Conservation (phyloP, 2,329 filamentous ascomycete genomes). For the Gremmenia infestans region DNA sequence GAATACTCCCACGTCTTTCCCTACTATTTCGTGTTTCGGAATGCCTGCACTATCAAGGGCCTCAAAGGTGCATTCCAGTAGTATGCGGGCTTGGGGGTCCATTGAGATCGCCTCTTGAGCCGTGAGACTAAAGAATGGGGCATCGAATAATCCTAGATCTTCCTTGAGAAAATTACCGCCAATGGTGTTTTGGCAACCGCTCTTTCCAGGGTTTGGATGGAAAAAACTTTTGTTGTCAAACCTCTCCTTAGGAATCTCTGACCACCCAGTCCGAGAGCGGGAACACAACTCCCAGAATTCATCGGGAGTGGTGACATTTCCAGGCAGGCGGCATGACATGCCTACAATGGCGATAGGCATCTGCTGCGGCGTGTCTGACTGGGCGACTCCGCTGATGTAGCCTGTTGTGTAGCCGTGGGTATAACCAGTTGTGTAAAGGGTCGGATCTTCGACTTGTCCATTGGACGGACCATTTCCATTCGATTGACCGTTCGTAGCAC, state of each 20-base stretch:
- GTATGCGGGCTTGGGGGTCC: slow-evolving; percentile 72
- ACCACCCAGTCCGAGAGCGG: slow-evolving; percentile 32
- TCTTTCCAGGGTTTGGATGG: slow-evolving; percentile 39
- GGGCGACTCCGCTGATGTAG: slow-evolving; percentile 14
- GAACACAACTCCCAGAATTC: slow-evolving; percentile 35
- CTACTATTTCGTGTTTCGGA: slow-evolving; percentile 14
- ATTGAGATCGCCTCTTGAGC: slow-evolving; percentile 72
- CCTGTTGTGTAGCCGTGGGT: slow-evolving; percentile 24
- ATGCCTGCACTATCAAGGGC: slow-evolving; percentile 38
- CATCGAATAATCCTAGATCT: slow-evolving; percentile 40
- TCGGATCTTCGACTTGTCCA: slow-evolving; percentile 1
- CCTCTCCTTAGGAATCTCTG: slow-evolving; percentile 27
- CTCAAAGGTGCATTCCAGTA: slow-evolving; percentile 70
- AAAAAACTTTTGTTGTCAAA: slow-evolving; percentile 49
- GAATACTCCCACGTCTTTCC: slow-evolving; percentile 21
- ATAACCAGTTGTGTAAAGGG: slow-evolving; percentile 17
- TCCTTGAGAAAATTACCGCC: slow-evolving; percentile 20
- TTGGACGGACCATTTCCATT: slow-evolving; percentile 3
- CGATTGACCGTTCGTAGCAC: background rate
- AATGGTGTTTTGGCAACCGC: slow-evolving; percentile 13
- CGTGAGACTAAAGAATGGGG: slow-evolving; percentile 63
- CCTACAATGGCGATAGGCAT: slow-evolving; percentile 36
- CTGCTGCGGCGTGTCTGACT: slow-evolving; percentile 14
- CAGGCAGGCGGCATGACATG: slow-evolving; percentile 36
- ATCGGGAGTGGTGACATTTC: slow-evolving; percentile 33